Evolutionary conservation across 257 asterid genomes (phyloP).

Genomic region (Scutellaria galericulata): DNA sequence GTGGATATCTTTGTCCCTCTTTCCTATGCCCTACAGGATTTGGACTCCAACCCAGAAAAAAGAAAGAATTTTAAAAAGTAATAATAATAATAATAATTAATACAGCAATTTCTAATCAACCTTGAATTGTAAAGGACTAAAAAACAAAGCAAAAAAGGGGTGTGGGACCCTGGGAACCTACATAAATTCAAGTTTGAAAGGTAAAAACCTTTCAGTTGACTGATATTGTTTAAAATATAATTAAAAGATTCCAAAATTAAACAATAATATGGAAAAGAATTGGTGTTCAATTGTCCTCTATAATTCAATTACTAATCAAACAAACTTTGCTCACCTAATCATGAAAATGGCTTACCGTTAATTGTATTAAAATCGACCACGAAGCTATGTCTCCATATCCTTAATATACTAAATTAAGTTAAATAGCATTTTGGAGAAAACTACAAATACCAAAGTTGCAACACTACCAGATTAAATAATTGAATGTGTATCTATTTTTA

Average conservation of each 20-base stretch:
- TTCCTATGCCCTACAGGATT: too few relatives aligned
- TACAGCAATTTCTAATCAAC: neutral
- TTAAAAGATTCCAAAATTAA: neutral
- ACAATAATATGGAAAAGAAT: constrained; percentile 14
- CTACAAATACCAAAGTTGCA: too few relatives aligned
- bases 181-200: neutral
- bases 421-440: neutral
- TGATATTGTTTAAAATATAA: neutral
- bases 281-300: neutral
- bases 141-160: neutral
- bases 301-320: constrained; percentile 2
- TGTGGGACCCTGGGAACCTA: too few relatives aligned
- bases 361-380: constrained; percentile 16
- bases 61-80: too few relatives aligned
- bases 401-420: neutral
- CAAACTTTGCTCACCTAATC: neutral
- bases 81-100: neutral
- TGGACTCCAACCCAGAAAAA: too few relatives aligned
- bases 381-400: constrained; percentile 17
- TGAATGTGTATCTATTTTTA: too few relatives aligned
- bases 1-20: too few relatives aligned
- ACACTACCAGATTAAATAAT: too few relatives aligned
- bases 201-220: too few relatives aligned
- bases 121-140: neutral
- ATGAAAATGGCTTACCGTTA: neutral